Evolutionary conservation across 139 green algal genomes (phyloP).

Genomic region (Pleodorina starrii): DNA sequence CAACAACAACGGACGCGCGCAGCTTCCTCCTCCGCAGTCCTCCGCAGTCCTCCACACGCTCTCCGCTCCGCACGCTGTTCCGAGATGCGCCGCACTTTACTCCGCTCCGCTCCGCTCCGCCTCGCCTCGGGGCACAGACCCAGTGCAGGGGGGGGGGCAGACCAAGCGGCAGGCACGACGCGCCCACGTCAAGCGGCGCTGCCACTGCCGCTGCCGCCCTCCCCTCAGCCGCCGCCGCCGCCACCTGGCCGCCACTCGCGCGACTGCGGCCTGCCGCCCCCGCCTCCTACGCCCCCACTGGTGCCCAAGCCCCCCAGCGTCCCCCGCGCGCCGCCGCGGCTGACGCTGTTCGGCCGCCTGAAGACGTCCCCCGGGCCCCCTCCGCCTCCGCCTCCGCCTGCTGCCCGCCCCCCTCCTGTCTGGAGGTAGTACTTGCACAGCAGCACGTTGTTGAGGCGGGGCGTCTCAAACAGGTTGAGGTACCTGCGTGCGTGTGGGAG

Average conservation of each 20-base stretch:
- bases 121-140: neutral
- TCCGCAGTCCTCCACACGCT: neutral
- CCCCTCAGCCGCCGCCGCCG: neutral
- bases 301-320: neutral
- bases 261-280: neutral
- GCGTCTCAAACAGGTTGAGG: slow-evolving; percentile 64
- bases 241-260: slow-evolving; percentile 14
- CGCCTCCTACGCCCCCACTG: neutral
- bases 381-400: no score
- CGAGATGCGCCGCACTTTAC: neutral
- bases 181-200: neutral
- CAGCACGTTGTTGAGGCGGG: slow-evolving; percentile 56
- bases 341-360: neutral
- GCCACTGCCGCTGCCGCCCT: neutral
- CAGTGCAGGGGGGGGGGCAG: no score
- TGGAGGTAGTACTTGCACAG: slow-evolving; percentile 68
- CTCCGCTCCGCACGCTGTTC: neutral
- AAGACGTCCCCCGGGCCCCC: neutral
- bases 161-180: neutral
- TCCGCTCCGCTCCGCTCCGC: neutral
- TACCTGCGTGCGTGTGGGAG: slow-evolving; percentile 32
- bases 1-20: no score
- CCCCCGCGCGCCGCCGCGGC: neutral
- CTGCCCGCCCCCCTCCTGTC: neutral
- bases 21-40: no score